These are phyloP conservation scores for Cryptomeria japonica DNA, from an alignment of 75 land plant species.

Conservation along the genomic window DNA sequence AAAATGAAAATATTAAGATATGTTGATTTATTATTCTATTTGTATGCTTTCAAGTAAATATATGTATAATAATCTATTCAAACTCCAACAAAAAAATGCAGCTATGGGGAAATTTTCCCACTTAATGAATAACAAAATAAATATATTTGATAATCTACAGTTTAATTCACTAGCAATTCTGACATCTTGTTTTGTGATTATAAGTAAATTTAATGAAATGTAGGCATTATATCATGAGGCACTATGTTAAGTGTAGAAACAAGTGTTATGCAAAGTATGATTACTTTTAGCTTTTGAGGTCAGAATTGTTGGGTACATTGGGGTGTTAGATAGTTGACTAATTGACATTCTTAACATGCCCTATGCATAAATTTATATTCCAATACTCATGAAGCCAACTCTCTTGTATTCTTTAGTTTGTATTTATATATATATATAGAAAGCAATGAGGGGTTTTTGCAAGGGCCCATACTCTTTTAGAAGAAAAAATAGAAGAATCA, in stretches of 20 bases:
- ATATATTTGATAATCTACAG: not conserved
- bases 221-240: not conserved
- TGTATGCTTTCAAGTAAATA: too few relatives aligned
- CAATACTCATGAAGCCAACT: not conserved
- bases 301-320: not conserved
- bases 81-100: too few relatives aligned
- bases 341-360: too few relatives aligned
- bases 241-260: not conserved
- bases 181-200: not conserved
- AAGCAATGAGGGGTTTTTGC: too few relatives aligned
- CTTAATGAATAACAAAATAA: not conserved
- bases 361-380: too few relatives aligned
- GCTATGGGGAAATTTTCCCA: not conserved
- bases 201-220: not conserved
- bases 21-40: not conserved
- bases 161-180: not conserved
- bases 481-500: too few relatives aligned
- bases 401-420: too few relatives aligned
- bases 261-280: not conserved
- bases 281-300: not conserved
- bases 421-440: too few relatives aligned
- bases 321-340: too few relatives aligned
- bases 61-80: too few relatives aligned
- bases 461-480: too few relatives aligned
- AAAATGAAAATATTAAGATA: not conserved